A percentile compares a stretch with the other conserved stretches of the same genome.
These are phyloP conservation scores for Trichophyton benhamiae DNA, from an alignment of 2,329 filamentous ascomycete genomes.

Conservation along the genomic window DNA sequence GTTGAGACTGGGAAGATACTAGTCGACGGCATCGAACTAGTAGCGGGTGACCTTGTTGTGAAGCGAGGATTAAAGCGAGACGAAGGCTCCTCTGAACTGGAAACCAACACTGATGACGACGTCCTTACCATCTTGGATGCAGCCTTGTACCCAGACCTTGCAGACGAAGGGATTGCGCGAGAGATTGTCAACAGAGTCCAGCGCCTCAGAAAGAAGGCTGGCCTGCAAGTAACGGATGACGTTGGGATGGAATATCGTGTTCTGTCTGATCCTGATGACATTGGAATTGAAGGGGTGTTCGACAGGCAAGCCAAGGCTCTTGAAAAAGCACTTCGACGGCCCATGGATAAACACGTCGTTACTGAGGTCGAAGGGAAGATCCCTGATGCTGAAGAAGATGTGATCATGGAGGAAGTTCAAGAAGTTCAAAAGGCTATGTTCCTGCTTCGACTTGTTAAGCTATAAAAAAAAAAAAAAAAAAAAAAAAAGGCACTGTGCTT, in stretches of 20 bases:
- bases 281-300: conserved; percentile 61
- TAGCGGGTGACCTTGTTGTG: conserved; percentile 71
- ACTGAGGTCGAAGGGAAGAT: conserved; percentile 49
- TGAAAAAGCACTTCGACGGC: conserved; percentile 64
- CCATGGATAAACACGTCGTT: conserved; percentile 56
- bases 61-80: conserved; percentile 66
- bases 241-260: conserved; percentile 89
- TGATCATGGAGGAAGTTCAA: conserved; percentile 73
- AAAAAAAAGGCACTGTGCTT: background rate
- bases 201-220: conserved; percentile 83
- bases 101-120: conserved; percentile 79
- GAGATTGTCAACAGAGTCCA: conserved; percentile 93
- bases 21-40: conserved; percentile 75
- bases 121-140: conserved; percentile 85
- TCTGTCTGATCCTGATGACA: conserved; percentile 61
- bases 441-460: conserved; percentile 60
- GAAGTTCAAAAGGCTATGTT: conserved; percentile 75
- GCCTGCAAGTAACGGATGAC: conserved; percentile 81
- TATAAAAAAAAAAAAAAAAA: conserved; percentile 37
- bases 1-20: conserved; percentile 59
- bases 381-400: conserved; percentile 41
- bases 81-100: conserved; percentile 57
- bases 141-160: conserved; percentile 69
- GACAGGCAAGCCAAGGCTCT: conserved; percentile 55
- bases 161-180: conserved; percentile 74